Evolutionary conservation across 1,139 yeast genomes (phyloP).

Genomic region (Petasospora rhodanensis): DNA sequence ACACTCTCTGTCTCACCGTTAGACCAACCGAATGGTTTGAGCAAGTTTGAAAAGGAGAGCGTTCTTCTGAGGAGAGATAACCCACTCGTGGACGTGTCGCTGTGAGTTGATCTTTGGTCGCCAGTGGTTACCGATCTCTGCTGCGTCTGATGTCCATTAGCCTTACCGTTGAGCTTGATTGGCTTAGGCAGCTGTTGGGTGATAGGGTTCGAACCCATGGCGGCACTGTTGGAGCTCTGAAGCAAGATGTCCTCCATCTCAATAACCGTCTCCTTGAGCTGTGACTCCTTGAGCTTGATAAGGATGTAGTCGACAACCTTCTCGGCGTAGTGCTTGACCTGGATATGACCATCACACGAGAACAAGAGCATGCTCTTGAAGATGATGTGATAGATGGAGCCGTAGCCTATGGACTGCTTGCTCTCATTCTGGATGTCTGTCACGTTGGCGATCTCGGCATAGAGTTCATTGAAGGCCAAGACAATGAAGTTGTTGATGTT

Average conservation of each 20-base stretch:
- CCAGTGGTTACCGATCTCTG: conserved; percentile 15
- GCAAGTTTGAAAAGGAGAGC: conserved; percentile 21
- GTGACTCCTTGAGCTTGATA: conserved; percentile 57
- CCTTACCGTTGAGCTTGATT: conserved; percentile 22
- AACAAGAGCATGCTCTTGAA: conserved; percentile 83
- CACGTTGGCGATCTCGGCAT: conserved; percentile 26
- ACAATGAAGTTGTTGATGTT: conserved; percentile 76
- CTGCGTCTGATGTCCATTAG: conserved; percentile 1
- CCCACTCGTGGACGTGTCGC: conserved; percentile 5
- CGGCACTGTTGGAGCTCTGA: conserved; percentile 35
- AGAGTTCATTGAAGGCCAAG: conserved; percentile 81
- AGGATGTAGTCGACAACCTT: conserved; percentile 73
- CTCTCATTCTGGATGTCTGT: conserved; percentile 34
- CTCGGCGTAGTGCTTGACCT: conserved; percentile 71
- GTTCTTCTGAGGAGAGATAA: conserved; percentile 23
- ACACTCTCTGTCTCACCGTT: conserved; percentile 8
- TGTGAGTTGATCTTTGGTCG: conserved; percentile 2
- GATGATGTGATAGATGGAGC: conserved; percentile 78
- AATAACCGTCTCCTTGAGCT: conserved; percentile 54
- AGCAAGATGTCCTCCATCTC: conserved; percentile 63
- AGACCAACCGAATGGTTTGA: conserved; percentile 22
- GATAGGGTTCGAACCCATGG: conserved; percentile 31
- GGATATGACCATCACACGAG: conserved; percentile 86
- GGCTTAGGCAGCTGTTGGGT: conserved; percentile 28
- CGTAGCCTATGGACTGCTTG: conserved; percentile 67